Percentiles rank a stretch among this genome's conserved stretches.
These are phyloP conservation scores for Trichothecium roseum DNA, from an alignment of 2,329 filamentous ascomycete species.

Conservation along the genomic window DNA sequence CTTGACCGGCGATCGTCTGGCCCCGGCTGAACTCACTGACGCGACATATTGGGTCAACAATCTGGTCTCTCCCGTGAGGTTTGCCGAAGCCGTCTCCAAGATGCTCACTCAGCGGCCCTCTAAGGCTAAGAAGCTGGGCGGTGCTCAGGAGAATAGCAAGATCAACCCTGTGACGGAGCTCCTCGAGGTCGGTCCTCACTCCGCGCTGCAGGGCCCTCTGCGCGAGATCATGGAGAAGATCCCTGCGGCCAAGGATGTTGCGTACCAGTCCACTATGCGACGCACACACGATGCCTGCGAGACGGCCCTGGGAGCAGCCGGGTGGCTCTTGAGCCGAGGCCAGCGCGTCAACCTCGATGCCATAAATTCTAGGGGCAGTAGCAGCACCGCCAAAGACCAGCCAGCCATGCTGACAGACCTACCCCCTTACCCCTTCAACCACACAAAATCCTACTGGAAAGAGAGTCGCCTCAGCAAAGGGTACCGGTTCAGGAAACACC, in stretches of 20 bases:
- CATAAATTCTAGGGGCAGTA: conserved; percentile 19
- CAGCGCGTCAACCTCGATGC: conserved; percentile 27
- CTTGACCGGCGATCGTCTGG: not conserved
- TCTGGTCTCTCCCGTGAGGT: conserved; percentile 20
- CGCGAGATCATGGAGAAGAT: conserved; percentile 11
- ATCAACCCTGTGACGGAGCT: conserved; percentile 10
- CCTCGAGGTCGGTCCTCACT: conserved; percentile 10
- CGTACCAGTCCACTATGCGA: not conserved
- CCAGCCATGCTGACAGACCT: conserved; percentile 17
- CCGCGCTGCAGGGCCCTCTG: conserved; percentile 6
- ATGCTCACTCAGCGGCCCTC: conserved; percentile 1
- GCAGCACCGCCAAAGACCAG: not conserved
- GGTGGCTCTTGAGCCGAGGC: conserved; percentile 30
- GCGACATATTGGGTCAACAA: conserved; percentile 24
- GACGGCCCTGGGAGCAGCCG: conserved; percentile 18
- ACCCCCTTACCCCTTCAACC: conserved; percentile 26
- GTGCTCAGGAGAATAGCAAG: not conserved
- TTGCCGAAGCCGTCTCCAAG: conserved; percentile 19
- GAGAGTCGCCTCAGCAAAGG: conserved; percentile 18
- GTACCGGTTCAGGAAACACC: conserved; percentile 17
- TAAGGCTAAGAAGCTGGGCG: not conserved
- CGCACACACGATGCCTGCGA: conserved; percentile 13
- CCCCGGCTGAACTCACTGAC: not conserved
- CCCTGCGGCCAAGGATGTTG: not conserved
- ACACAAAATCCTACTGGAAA: conserved; percentile 20